Base-by-base conservation (phyloP, 495 filamentous ascomycete species). In the Penicillium subrubescens region DNA sequence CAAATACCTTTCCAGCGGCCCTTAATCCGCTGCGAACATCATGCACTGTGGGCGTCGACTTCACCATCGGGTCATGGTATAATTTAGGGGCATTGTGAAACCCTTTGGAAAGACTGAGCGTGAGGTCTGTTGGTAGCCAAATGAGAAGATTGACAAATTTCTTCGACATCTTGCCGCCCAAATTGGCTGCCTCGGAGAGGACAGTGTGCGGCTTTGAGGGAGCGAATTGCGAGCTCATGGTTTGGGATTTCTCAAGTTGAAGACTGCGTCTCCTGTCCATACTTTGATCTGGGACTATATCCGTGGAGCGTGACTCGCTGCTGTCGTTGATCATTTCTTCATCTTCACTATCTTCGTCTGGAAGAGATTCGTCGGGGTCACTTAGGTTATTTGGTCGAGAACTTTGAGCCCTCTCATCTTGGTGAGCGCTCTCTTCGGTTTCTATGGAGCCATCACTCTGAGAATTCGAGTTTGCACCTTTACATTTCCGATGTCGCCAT, bases 81-180 rank as follows among this genome's bases (percentile, higher is more conserved):
- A 96, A 74, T 59, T 86, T 89, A 0, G 92, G 92, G 1, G 87
- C 87, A 69, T 96, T 96, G 73, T 96, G 90, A 66, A 96, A 96
- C 10, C 93, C 93, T 73, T 89, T 90, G 0, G 93, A 87, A 3
- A 96, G 71, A 15, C 87, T 89, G 44, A 96, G 78, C 14, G 91
- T 88, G 61, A 95, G 86, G 64, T 96, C 92, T 78, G 93, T 89
- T 0, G 92, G 92, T 0, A 89, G 88, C 75, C 89, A 90, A 57
- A 94, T 78, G 8, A 90, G 84, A 2, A 88, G 85, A 27, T 83
- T 86, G 15, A 94, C 82, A 57, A 96, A 89, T 48, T 90, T 89
- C 43, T 85, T 83, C 5, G 67, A 72, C 70, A 72, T 67, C 27
- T 48, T 55, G 27, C 65, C 51, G 0, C 71, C 64, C 10, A 72